phyloP scores from a whole-genome alignment of 164 flowering plant species.

The Vitis cinerea region DNA sequence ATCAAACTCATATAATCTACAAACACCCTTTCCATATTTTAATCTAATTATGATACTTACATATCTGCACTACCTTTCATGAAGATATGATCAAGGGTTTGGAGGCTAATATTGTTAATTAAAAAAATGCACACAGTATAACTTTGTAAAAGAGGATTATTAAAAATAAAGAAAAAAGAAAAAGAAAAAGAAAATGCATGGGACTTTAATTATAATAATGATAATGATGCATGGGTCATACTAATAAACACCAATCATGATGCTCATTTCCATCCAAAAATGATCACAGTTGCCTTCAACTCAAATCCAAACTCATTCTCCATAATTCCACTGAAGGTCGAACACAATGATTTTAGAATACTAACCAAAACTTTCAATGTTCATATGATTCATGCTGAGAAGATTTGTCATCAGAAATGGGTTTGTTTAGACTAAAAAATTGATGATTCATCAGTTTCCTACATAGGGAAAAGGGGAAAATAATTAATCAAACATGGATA shows the following conservation, averaged over 20 bases:
- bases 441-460: no score
- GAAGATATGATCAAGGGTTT: conserved; percentile 24
- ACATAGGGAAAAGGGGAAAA: no score
- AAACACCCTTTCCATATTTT: conserved; percentile 3
- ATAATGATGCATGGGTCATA: conserved; percentile 10
- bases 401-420: no score
- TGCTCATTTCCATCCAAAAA: background rate
- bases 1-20: no score
- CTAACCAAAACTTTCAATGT: no score
- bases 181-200: background rate
- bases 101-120: background rate
- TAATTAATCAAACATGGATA: no score
- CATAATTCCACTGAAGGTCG: no score
- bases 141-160: background rate
- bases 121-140: background rate
- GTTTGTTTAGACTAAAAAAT: no score
- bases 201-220: background rate
- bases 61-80: conserved; percentile 31
- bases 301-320: background rate
- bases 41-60: conserved; percentile 6
- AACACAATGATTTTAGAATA: no score
- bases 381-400: no score
- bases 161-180: no score
- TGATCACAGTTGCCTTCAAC: background rate
- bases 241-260: conserved; percentile 5